These are phyloP conservation scores for Pachysandra terminalis DNA, from an alignment of 164 flowering plant species.

Conservation along the genomic window DNA sequence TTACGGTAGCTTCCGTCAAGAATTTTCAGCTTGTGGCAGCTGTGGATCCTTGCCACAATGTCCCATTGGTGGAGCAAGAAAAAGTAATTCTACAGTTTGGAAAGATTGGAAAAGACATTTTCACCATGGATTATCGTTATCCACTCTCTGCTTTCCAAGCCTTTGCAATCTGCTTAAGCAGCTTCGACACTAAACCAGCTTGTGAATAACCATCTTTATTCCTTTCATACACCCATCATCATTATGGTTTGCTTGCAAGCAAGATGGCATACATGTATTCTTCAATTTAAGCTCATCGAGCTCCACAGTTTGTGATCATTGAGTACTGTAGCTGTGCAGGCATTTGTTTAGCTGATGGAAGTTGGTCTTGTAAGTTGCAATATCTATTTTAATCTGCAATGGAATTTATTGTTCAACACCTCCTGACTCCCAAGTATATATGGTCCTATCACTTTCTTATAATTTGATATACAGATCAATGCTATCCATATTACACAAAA, in stretches of 20 bases:
- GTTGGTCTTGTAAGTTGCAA: slow-evolving; percentile 19
- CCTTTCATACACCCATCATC: slow-evolving; percentile 4
- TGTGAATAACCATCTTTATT: slow-evolving; percentile 49
- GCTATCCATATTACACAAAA: too few relatives aligned
- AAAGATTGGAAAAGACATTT: slow-evolving; percentile 86
- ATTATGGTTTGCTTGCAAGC: slow-evolving; percentile 14
- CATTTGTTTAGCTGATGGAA: slow-evolving; percentile 16
- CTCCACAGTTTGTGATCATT: slow-evolving; percentile 13
- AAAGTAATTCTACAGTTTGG: slow-evolving; percentile 84
- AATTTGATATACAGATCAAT: too few relatives aligned
- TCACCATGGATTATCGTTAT: slow-evolving; percentile 86
- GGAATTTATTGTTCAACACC: slow-evolving; percentile 3
- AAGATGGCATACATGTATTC: slow-evolving; percentile 30
- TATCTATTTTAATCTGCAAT: slow-evolving; percentile 13
- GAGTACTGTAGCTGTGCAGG: slow-evolving; percentile 15
- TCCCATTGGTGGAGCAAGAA: slow-evolving; percentile 61
- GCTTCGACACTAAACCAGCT: slow-evolving; percentile 88
- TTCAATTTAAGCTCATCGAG: slow-evolving; percentile 20
- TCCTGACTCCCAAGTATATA: too few relatives aligned
- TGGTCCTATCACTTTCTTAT: too few relatives aligned
- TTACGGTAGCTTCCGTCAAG: slow-evolving; percentile 93
- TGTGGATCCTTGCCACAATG: slow-evolving; percentile 45
- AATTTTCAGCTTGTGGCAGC: slow-evolving; percentile 89
- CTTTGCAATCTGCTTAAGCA: slow-evolving; percentile 81
- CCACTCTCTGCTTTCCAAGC: slow-evolving; percentile 92